Base-by-base conservation (phyloP, 495 filamentous ascomycete species). In the Thozetella sp. region DNA sequence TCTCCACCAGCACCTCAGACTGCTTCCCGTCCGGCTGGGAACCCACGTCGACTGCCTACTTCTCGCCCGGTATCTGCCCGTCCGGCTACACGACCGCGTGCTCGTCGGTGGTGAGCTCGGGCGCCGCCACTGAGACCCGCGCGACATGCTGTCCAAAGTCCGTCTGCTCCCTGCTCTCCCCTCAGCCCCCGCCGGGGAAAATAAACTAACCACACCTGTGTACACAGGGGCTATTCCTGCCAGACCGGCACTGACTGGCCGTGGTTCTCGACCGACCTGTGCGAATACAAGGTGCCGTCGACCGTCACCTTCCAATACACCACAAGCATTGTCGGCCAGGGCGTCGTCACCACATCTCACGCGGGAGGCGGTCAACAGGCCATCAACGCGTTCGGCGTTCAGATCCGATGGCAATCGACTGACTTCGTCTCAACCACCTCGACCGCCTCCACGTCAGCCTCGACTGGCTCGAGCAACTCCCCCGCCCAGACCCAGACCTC, bases 81-180 rank as follows among this genome's bases (percentile, higher is more conserved):
- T 51, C 34, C 20, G 61, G 68, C 4, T 70, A 68, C 50, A 64
- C 60, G 19, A 50, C 52, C 13, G 66, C 63, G 20, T 70, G 68
- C 54, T 57, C 61, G 52, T 54, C 34, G 12, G 19, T 56, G 4
- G 46, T 59, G 24, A 62, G 40, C 11, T 40, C 37, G 13, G 56
- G 17, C 19, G 54, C 30, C 9, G 20, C n/a, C 10, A 58, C 46
- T 9, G 62, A 55, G 22, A 71, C 68, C 19, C 46, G 53, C n/a
- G 64, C 62, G 19, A 70, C 64, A 23, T 69, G 68, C 51, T 71
- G 68, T 66, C 68, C 68, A 48, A 11, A 19, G 43, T 48, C 3
- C 9, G 43, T 48, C 11, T 13, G 12, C 11, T 4, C n/a, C n/a
- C n/a, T n/a, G 4, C 20, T 20, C 43, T 19, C 43, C n/a, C 43